Percentiles rank a stretch among this genome's conserved stretches.
These are phyloP conservation scores for Globisporangium yorkense DNA, from an alignment of 352 stramenopile species.

Conservation along the genomic window DNA sequence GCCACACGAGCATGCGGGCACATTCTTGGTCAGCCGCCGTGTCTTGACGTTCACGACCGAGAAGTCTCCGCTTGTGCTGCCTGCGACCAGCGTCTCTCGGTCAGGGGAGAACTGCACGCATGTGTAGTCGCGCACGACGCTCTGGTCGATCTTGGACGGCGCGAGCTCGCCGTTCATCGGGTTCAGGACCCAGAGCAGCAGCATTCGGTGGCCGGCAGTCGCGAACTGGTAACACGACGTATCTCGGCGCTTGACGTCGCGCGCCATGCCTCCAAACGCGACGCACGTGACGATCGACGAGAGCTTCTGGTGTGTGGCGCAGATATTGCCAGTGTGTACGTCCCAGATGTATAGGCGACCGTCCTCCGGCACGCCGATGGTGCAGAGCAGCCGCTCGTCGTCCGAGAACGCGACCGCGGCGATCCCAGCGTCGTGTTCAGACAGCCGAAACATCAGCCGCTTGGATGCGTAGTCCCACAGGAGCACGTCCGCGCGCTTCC, in stretches of 20 bases:
- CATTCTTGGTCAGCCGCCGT: slow-evolving; percentile 53
- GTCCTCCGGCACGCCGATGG: slow-evolving; percentile 73
- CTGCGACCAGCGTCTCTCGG: slow-evolving; percentile 73
- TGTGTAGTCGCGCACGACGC: slow-evolving; percentile 78
- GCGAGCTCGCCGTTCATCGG: slow-evolving; percentile 73
- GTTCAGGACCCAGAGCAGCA: slow-evolving; percentile 86
- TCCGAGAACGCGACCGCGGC: slow-evolving; percentile 86
- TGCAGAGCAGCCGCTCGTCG: slow-evolving; percentile 86
- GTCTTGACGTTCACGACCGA: slow-evolving; percentile 75
- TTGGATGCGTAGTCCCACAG: slow-evolving; percentile 85
- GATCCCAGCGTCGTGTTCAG: slow-evolving; percentile 90
- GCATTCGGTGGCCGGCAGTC: slow-evolving; percentile 68
- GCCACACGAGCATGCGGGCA: slow-evolving; percentile 78
- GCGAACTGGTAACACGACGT: slow-evolving; percentile 86
- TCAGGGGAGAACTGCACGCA: slow-evolving; percentile 79
- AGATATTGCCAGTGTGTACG: slow-evolving; percentile 83
- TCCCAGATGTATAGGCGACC: slow-evolving; percentile 90
- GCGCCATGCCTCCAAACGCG: slow-evolving; percentile 79
- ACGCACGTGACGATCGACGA: slow-evolving; percentile 47
- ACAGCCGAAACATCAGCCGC: slow-evolving; percentile 74
- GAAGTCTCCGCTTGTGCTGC: slow-evolving; percentile 86
- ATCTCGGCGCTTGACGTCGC: slow-evolving; percentile 89
- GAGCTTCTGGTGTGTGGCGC: slow-evolving; percentile 75
- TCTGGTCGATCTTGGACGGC: slow-evolving; percentile 67
- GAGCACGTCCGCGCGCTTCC: slow-evolving; percentile 79